phyloP scores from a whole-genome alignment of 106 monocot genomes.

The Allium cepa region DNA sequence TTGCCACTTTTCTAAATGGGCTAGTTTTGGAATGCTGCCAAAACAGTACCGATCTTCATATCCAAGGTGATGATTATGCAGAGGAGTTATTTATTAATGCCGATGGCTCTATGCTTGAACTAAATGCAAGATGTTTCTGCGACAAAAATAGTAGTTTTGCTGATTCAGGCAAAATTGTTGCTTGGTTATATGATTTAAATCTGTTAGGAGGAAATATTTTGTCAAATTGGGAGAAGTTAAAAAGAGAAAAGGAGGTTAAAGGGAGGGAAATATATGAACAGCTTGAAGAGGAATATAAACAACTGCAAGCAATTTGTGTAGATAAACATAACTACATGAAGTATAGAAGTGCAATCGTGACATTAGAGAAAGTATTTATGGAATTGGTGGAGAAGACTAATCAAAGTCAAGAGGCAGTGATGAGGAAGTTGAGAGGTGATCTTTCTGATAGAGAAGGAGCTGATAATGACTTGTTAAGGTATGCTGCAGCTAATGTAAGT shows the following conservation, averaged over 20 bases:
- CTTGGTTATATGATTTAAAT: neutral
- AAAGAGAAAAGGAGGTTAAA: neutral
- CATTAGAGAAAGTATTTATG: neutral
- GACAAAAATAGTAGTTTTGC: neutral
- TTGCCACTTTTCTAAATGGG: neutral
- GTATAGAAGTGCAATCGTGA: neutral
- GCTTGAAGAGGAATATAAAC: neutral
- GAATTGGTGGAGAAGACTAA: neutral
- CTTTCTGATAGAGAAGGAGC: neutral
- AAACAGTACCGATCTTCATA: neutral
- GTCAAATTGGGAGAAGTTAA: neutral
- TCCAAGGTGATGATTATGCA: neutral
- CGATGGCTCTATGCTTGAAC: neutral
- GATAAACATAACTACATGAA: neutral
- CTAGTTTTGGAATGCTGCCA: neutral
- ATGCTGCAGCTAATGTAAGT: neutral
- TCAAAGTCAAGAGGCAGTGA: neutral
- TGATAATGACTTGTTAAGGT: neutral
- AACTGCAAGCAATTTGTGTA: neutral
- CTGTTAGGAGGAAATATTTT: neutral
- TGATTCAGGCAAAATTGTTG: neutral
- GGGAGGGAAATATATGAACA: neutral
- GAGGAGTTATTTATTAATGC: neutral
- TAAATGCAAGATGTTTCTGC: neutral
- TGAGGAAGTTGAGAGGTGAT: neutral